Evolutionary conservation across 441 rosid genomes (phyloP).

Genomic region (Adansonia grandidieri): DNA sequence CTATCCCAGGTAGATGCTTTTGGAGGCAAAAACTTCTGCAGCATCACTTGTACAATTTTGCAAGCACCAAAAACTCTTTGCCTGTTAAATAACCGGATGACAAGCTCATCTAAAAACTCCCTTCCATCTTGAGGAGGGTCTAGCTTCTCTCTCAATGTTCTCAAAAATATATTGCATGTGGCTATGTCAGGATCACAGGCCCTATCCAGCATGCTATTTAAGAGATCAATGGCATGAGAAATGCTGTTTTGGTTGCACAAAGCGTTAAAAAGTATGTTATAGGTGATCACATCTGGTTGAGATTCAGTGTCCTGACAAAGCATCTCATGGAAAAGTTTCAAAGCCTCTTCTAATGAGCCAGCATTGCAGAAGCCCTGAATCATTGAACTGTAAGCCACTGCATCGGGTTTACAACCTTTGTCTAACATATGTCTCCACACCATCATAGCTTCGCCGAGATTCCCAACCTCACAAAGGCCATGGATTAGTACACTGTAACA

Average conservation of each 20-base stretch:
- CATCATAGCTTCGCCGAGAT: slow-evolving; percentile 63
- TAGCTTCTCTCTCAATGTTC: slow-evolving; percentile 63
- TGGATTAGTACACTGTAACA: slow-evolving; percentile 79
- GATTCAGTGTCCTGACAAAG: slow-evolving; percentile 64
- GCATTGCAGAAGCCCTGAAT: slow-evolving; percentile 70
- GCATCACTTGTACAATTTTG: slow-evolving; percentile 72
- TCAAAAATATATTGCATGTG: slow-evolving; percentile 81
- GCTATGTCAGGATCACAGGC: slow-evolving; percentile 83
- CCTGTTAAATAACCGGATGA: slow-evolving; percentile 61
- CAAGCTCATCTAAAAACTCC: slow-evolving; percentile 78
- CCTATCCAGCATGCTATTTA: slow-evolving; percentile 72
- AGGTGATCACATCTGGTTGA: slow-evolving; percentile 87
- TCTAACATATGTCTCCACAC: slow-evolving; percentile 80
- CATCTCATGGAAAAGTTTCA: slow-evolving; percentile 88
- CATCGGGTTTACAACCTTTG: slow-evolving; percentile 76
- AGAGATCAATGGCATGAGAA: slow-evolving; percentile 75
- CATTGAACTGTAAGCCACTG: slow-evolving; percentile 78
- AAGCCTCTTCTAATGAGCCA: slow-evolving; percentile 62
- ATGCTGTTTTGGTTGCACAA: slow-evolving; percentile 64
- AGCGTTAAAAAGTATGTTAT: slow-evolving; percentile 77
- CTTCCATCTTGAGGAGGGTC: slow-evolving; percentile 75
- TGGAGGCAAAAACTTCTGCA: slow-evolving; percentile 66
- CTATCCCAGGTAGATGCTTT: slow-evolving; percentile 64
- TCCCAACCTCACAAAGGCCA: slow-evolving; percentile 78
- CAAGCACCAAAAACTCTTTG: slow-evolving; percentile 71